These are phyloP conservation scores for Thermochaetoides dissita DNA, from an alignment of 2,329 filamentous ascomycete species.

Conservation along the genomic window DNA sequence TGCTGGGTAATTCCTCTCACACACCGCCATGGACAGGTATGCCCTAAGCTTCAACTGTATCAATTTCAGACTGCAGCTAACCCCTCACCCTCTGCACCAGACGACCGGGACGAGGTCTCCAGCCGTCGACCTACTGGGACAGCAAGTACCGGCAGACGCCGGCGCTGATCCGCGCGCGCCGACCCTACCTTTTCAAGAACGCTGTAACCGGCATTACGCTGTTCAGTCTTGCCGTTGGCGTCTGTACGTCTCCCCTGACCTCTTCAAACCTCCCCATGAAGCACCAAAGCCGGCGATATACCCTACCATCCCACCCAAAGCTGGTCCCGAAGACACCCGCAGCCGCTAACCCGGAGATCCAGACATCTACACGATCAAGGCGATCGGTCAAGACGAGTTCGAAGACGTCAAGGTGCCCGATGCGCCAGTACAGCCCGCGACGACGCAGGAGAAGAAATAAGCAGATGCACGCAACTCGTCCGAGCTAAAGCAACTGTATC, in stretches of 20 bases:
- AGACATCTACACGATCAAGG: constrained; percentile 56
- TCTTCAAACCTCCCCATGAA: neutral
- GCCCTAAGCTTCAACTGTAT: too few species aligned
- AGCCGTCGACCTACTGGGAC: constrained; percentile 69
- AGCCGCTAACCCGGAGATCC: neutral
- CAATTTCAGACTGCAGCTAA: too few species aligned
- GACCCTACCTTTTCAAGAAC: constrained; percentile 87
- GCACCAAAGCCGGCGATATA: neutral
- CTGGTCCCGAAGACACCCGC: neutral
- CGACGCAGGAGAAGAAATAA: constrained; percentile 23
- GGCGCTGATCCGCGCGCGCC: constrained; percentile 78
- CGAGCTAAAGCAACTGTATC: too few species aligned
- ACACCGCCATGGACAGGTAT: too few species aligned
- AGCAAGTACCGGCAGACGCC: constrained; percentile 71
- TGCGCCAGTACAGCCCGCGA: constrained; percentile 30
- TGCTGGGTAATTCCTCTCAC: too few species aligned
- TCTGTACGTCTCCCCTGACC: constrained; percentile 56
- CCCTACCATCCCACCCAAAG: constrained; percentile 1
- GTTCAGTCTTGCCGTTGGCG: constrained; percentile 59
- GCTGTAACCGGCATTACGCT: constrained; percentile 65
- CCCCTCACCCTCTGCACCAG: too few species aligned
- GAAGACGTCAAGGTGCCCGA: constrained; percentile 87
- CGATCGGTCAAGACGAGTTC: constrained; percentile 92
- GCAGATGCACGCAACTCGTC: neutral
- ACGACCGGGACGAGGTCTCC: too few species aligned